phyloP scores from a whole-genome alignment of 176 grass and related monocot genomes.

The Oryza glaberrima region DNA sequence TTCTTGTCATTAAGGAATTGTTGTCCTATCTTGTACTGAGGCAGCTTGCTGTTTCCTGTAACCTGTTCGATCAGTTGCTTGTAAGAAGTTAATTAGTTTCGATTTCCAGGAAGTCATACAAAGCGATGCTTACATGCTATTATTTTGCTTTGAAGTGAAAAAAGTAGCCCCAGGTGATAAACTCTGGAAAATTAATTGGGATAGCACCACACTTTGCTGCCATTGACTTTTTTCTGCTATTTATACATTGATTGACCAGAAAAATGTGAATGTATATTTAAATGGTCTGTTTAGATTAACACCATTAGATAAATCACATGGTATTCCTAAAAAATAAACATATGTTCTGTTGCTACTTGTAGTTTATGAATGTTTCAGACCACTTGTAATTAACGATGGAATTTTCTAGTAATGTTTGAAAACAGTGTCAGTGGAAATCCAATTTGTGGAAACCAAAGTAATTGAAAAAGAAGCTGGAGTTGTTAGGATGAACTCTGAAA shows the following conservation, averaged over 20 bases:
- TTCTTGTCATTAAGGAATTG: too few species aligned
- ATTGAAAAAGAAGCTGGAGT: not conserved
- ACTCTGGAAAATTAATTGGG: too few species aligned
- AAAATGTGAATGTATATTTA: not conserved
- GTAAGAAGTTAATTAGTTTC: too few species aligned
- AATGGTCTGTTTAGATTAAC: not conserved
- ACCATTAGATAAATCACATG: not conserved
- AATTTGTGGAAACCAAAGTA: not conserved
- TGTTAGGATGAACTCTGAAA: not conserved
- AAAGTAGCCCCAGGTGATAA: not conserved
- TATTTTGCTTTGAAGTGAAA: not conserved
- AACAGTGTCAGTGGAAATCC: not conserved
- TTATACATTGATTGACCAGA: too few species aligned
- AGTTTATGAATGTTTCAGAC: not conserved
- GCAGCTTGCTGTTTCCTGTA: too few species aligned
- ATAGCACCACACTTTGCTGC: too few species aligned
- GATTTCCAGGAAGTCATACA: not conserved
- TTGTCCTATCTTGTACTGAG: too few species aligned
- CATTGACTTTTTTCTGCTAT: too few species aligned
- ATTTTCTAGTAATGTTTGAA: too few species aligned
- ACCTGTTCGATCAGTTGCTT: too few species aligned
- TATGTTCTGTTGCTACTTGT: not conserved
- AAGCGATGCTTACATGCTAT: not conserved
- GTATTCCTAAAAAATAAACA: not conserved
- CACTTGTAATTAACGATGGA: too few species aligned